Evolutionary conservation across 352 stramenopile genomes (phyloP), one percentile per base, ranked within the genome.

Genomic region (Pythium volutum): DNA sequence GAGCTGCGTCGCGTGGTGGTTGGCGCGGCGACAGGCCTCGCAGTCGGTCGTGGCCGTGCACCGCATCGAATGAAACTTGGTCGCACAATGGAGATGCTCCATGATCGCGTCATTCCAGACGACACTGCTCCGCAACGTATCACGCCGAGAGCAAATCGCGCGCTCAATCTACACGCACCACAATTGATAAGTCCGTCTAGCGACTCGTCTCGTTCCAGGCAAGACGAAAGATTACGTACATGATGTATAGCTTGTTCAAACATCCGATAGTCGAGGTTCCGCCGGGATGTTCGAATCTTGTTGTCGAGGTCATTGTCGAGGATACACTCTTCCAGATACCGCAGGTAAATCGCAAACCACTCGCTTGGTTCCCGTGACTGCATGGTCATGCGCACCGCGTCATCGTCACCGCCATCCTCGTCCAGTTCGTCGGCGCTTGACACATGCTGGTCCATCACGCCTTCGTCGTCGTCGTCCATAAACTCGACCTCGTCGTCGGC

Each of bases 341-440:
- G 67, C 39, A 95, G 47, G 64, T 95, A 95, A 41, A 95, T 88
- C n/a, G 50, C 43, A 57, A 95, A 95, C 86, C 86, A 95, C 61
- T 95, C 84, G 31, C 65, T 67, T 3, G 75, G 73, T 42, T 93
- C 81, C 4, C 83, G 78, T 3, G 85, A 86, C 38, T 69, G 64
- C 41, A 76, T 77, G 23, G 63, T 39, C n/a, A 58, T 71, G 10
- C 61, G 71, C 47, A 81, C 66, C 9, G 86, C 23, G 25, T 85
- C 77, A 26, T 80, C 77, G 20, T 78, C 73, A 0, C 69, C 55
- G 0, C 74, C 67, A n/a, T 83, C 67, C 1, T 75, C 67, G 20
- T 83, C 64, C 1, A 61, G 53, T n/a, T 66, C 71, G 55, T 69
- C 66, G 31, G 72, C 76, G 4, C 75, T 82, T 15, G 79, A 75